Conservation (phyloP, 106 monocot genomes). For the Dendrobium catenatum region DNA sequence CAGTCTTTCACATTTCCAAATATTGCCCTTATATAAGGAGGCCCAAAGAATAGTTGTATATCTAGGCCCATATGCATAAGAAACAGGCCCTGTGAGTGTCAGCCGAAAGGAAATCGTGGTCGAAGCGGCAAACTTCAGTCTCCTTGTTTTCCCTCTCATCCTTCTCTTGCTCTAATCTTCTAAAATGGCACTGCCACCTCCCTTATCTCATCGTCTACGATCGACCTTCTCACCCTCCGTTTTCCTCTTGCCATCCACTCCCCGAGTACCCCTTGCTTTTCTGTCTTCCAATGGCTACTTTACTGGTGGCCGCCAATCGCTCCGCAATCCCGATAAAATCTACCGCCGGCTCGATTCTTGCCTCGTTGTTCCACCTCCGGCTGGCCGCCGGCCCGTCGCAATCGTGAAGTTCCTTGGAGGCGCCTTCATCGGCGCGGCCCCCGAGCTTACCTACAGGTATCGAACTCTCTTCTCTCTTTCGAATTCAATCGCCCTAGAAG, state of each 20-base stretch:
- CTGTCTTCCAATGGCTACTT: conserved; percentile 3
- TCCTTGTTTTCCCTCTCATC: neutral
- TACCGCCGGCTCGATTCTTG: conserved; percentile 50
- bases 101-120: neutral
- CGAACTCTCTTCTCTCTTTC: neutral
- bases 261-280: neutral
- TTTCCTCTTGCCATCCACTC: neutral
- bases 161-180: neutral
- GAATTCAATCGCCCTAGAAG: neutral
- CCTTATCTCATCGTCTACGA: neutral
- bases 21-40: no score
- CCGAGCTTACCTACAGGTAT: conserved; percentile 84
- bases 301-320: neutral
- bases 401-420: conserved; percentile 86
- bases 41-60: no score
- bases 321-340: conserved; percentile 3
- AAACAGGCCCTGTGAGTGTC: no score
- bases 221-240: neutral
- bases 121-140: neutral
- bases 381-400: conserved; percentile 41
- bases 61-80: no score
- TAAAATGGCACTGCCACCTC: neutral
- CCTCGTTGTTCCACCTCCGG: conserved; percentile 65
- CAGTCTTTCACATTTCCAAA: no score
- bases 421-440: conserved; percentile 78